Conservation (phyloP, 352 stramenopile genomes). For the Phytophthora ramorum region DNA sequence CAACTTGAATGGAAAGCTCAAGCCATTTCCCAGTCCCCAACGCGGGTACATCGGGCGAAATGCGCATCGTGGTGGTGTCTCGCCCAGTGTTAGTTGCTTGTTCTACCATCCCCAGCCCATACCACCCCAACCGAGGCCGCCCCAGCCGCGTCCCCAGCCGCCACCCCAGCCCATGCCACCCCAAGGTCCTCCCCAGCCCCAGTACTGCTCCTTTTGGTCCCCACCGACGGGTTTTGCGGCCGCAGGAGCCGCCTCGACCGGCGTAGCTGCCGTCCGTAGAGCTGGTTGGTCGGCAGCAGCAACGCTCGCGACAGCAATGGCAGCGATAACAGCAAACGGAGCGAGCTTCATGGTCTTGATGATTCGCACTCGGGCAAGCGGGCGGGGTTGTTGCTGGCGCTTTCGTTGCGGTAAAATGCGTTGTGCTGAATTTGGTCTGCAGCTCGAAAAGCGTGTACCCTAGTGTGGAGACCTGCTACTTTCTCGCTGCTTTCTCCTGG, state of each 20-base stretch:
- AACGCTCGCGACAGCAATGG: slow-evolving; percentile 21
- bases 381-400: too few species aligned
- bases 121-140: not conserved
- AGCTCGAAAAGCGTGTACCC: too few species aligned
- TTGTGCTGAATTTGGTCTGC: slow-evolving; percentile 7
- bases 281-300: slow-evolving; percentile 26
- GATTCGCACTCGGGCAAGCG: not conserved
- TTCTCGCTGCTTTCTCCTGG: too few species aligned
- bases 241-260: not conserved
- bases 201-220: slow-evolving; percentile 16
- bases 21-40: too few species aligned
- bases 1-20: too few species aligned
- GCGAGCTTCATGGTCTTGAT: slow-evolving; percentile 12
- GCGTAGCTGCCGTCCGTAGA: slow-evolving; percentile 2
- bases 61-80: too few species aligned
- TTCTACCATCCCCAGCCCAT: not conserved
- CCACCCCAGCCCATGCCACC: slow-evolving; percentile 11
- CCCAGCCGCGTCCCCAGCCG: slow-evolving; percentile 14
- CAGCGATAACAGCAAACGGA: slow-evolving; percentile 15
- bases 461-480: too few species aligned
- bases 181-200: slow-evolving; percentile 6
- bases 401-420: not conserved
- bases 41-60: too few species aligned
- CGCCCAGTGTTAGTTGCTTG: too few species aligned
- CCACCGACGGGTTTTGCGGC: not conserved